Conservation (phyloP, 805 yeast species). For the Spathaspora boniae region DNA sequence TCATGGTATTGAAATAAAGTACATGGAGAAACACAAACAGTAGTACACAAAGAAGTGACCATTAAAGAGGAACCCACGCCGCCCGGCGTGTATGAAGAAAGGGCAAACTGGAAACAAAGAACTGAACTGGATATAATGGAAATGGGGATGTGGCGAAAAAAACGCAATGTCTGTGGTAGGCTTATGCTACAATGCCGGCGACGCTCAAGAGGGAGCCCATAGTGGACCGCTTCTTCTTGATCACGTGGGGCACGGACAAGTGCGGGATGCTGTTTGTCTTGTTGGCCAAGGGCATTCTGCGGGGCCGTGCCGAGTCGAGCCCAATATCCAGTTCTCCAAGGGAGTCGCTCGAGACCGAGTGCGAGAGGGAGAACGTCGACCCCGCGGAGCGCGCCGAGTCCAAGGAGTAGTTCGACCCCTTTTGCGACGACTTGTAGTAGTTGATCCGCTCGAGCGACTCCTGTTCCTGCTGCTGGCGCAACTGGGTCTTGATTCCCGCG, state of each 20-base stretch:
- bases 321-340: slow-evolving; percentile 8
- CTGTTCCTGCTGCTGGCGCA: slow-evolving; percentile 24
- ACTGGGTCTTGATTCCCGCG: slow-evolving; percentile 60
- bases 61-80: too few species aligned
- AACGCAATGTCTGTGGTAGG: too few species aligned
- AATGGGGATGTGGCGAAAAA: too few species aligned
- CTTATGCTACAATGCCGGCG: too few species aligned
- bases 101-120: too few species aligned
- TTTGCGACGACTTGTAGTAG: slow-evolving; percentile 27
- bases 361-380: slow-evolving; percentile 15
- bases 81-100: too few species aligned
- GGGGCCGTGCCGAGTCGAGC: slow-evolving; percentile 5
- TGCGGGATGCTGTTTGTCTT: slow-evolving; percentile 7
- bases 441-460: slow-evolving; percentile 25
- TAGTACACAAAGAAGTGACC: too few species aligned
- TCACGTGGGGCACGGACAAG: too few species aligned
- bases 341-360: slow-evolving; percentile 9
- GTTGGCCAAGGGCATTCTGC: slow-evolving; percentile 12
- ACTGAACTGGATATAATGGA: too few species aligned
- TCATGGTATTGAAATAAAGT: too few species aligned
- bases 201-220: slow-evolving; percentile 1
- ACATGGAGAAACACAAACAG: too few species aligned
- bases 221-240: slow-evolving; percentile 5
- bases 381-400: slow-evolving; percentile 13
- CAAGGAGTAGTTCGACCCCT: slow-evolving; percentile 13